Base-by-base conservation (phyloP, 1,284 basidiomycete species). In the Porphyrellus sp. region DNA sequence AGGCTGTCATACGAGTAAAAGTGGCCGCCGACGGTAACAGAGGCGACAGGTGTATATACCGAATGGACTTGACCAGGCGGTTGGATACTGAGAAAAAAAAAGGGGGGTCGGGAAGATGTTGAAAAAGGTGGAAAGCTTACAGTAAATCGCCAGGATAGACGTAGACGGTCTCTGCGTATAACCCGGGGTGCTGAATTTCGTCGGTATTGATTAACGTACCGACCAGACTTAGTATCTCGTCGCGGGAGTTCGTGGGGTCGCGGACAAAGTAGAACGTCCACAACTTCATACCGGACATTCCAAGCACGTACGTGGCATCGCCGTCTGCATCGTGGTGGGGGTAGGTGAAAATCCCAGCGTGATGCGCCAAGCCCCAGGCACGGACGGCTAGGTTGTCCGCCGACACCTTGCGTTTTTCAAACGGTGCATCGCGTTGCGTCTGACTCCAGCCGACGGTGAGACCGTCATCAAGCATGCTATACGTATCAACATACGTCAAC, bases 381-480 rank as follows among this genome's bases (percentile, higher is more conserved):
- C 11, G 38, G 18, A 49, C 47, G n/a, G 25, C 5, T 8, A 41
- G 30, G 9, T 49, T 49, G 8, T 49, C n/a, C 4, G 16, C 16
- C 3, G 23, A 31, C 12, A 41, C 15, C 47, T 34, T 49, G 12
- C 24, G 2, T 12, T 42, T 49, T 1, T 34, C 8, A 16, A n/a
- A n/a, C 16, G 31, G 31, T 15, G 18, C 11, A 13, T 41, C 15
- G 2, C 9, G 5, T 28, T 42, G 47, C 9, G 39, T 49, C 23
- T 49, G 47, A 8, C 31, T 49, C 47, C 47, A 49, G 1, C 39
- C 18, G 2, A 49, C 9, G 2, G 47, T 41, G 4, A 49, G 38
- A 8, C 47, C 47, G 16, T 49, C 39, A 16, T 34, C n/a, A 13
- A 41, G 47, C 47, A 49, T 49, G 12, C 39, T 49, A 5, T 9